Evolutionary conservation across 805 yeast genomes (phyloP).

Genomic region (Suhomyces sp.): DNA sequence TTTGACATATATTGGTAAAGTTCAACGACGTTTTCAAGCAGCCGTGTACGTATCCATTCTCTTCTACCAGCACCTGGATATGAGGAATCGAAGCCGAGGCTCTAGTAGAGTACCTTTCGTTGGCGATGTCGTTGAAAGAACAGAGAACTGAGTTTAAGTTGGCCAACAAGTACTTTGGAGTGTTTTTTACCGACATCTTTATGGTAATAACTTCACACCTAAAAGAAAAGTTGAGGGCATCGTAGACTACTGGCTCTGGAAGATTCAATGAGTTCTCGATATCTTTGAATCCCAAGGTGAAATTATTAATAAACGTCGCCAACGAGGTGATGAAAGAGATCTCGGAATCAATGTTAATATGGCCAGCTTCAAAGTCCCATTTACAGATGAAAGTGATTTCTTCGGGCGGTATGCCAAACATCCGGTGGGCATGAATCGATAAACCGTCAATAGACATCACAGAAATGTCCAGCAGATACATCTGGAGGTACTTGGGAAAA

Average conservation of each 20-base stretch:
- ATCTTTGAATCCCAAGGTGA: constrained; percentile 67
- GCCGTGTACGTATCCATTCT: constrained; percentile 25
- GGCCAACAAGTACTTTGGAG: constrained; percentile 11
- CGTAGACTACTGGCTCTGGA: constrained; percentile 56
- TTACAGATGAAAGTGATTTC: constrained; percentile 87
- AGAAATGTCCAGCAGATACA: constrained; percentile 4
- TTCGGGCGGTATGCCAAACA: constrained; percentile 88
- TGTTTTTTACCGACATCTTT: constrained; percentile 34
- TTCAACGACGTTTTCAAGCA: constrained; percentile 56
- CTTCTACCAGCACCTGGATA: constrained; percentile 19
- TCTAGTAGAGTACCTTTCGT: constrained; percentile 57
- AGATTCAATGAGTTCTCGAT: constrained; percentile 69
- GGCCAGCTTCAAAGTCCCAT: constrained; percentile 81
- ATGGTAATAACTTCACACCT: constrained; percentile 48
- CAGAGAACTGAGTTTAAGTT: constrained; percentile 29
- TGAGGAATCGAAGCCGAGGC: constrained; percentile 49
- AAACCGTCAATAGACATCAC: constrained; percentile 53
- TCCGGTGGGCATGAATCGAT: constrained; percentile 78
- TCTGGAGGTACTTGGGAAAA: constrained; percentile 20
- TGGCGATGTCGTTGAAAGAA: constrained; percentile 67
- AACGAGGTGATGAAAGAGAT: constrained; percentile 46
- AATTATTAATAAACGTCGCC: constrained; percentile 39
- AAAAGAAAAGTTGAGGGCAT: constrained; percentile 65
- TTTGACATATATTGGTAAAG: constrained; percentile 58
- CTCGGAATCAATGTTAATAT: constrained; percentile 50